phyloP scores from a whole-genome alignment of 495 filamentous ascomycete species.

The Aspergillus steynii region DNA sequence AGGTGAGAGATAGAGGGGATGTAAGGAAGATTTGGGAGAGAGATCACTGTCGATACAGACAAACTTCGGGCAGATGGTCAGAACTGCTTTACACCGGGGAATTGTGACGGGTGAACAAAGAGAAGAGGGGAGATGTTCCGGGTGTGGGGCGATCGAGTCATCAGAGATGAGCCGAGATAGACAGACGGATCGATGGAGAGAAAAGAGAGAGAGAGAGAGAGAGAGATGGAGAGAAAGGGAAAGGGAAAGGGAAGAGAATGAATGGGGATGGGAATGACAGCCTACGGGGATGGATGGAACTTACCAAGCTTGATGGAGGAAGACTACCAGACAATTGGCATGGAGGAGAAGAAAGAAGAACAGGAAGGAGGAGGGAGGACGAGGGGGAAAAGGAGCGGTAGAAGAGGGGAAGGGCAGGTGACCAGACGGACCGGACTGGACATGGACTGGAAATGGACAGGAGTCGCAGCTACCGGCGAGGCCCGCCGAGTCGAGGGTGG shows the following conservation, averaged over 20 bases:
- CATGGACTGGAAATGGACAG: not conserved
- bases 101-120: not conserved
- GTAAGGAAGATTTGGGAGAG: not conserved
- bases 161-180: too few species aligned
- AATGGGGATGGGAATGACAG: slow-evolving; percentile 25
- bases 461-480: not conserved
- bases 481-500: not conserved
- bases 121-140: too few species aligned
- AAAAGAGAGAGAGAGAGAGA: slow-evolving; percentile 16
- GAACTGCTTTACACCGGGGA: not conserved
- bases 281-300: slow-evolving; percentile 19
- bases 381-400: slow-evolving; percentile 22
- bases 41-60: not conserved
- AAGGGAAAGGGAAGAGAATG: slow-evolving; percentile 22
- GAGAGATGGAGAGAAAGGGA: slow-evolving; percentile 20
- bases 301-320: not conserved
- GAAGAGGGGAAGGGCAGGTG: slow-evolving; percentile 34
- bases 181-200: slow-evolving; percentile 12
- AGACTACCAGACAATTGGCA: slow-evolving; percentile 3
- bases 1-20: slow-evolving; percentile 10
- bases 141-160: too few species aligned
- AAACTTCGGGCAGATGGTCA: not conserved
- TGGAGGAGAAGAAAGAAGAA: slow-evolving; percentile 26
- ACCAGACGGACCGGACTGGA: slow-evolving; percentile 23
- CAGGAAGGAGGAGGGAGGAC: slow-evolving; percentile 19